Evolutionary conservation across 2,329 filamentous ascomycete genomes (phyloP).

Genomic region (Periconia macrospinosa): DNA sequence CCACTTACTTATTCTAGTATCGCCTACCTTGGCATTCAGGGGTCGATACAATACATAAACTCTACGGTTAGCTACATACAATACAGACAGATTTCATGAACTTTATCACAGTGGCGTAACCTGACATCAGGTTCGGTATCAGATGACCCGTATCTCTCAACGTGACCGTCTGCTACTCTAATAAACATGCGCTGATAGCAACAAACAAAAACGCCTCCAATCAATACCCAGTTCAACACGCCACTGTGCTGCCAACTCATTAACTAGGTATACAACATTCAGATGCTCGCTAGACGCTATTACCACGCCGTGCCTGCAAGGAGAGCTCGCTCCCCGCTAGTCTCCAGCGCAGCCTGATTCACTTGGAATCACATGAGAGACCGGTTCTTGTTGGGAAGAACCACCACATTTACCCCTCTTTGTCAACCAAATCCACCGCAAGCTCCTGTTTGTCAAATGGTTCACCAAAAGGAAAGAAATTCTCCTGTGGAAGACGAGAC

Average conservation of each 20-base stretch:
- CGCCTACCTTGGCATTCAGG: too few species aligned
- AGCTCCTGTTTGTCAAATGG: neutral
- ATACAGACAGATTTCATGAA: too few species aligned
- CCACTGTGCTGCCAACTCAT: neutral
- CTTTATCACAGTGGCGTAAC: too few species aligned
- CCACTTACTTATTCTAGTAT: too few species aligned
- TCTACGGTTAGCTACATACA: too few species aligned
- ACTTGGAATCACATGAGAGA: neutral
- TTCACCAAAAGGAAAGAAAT: neutral
- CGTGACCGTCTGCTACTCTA: neutral
- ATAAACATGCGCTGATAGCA: neutral
- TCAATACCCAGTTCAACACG: neutral
- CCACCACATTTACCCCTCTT: neutral
- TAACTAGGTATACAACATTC: neutral
- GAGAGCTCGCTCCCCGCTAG: neutral
- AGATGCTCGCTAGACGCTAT: neutral
- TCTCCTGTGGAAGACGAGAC: neutral
- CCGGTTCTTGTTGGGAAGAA: neutral
- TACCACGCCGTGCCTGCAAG: neutral
- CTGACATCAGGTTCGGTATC: neutral
- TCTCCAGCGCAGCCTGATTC: neutral
- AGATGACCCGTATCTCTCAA: neutral
- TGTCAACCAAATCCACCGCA: neutral
- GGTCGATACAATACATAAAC: too few species aligned
- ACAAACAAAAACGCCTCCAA: neutral